Evolutionary conservation across 2,329 filamentous ascomycete species (phyloP).

Genomic region (Pseudogymnoascus sp.): DNA sequence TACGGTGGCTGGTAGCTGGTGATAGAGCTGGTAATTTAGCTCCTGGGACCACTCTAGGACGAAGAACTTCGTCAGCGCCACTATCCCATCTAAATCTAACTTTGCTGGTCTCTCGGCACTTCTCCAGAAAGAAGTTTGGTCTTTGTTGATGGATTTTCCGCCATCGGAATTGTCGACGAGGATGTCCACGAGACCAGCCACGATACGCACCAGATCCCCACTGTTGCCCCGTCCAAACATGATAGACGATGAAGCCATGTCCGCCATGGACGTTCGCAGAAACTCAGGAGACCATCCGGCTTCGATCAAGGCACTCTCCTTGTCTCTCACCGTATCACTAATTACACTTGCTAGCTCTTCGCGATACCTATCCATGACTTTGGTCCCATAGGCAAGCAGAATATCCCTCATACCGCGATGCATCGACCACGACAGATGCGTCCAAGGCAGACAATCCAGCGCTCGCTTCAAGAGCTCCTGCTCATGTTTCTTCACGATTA

Average conservation of each 20-base stretch:
- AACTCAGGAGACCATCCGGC: constrained; percentile 27
- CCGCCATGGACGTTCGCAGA: constrained; percentile 24
- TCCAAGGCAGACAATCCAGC: constrained; percentile 30
- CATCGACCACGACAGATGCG: constrained; percentile 28
- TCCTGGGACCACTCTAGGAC: constrained; percentile 31
- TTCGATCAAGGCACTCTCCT: constrained; percentile 14
- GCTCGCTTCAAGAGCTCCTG: constrained; percentile 20
- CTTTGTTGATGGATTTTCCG: constrained; percentile 14
- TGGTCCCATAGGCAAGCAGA: constrained; percentile 25
- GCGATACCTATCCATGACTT: constrained; percentile 24
- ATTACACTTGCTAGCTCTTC: constrained; percentile 19
- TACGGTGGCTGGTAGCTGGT: constrained; percentile 23
- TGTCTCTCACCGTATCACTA: constrained; percentile 10
- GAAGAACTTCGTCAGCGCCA: constrained; percentile 29
- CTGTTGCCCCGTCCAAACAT: constrained; percentile 27
- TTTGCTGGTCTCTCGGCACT: background rate
- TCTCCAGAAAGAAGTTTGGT: constrained; percentile 8
- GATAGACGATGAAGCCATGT: constrained; percentile 26
- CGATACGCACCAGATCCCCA: constrained; percentile 28
- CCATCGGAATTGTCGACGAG: background rate
- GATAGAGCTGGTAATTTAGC: constrained; percentile 32
- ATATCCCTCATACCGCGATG: constrained; percentile 29
- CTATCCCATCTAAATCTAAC: constrained; percentile 20
- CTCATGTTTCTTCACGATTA: constrained; percentile 19
- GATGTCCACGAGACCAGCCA: constrained; percentile 22